These are phyloP conservation scores for Vitis vinifera DNA, from an alignment of 164 flowering plant species.

Conservation along the genomic window ASM3070453v1 NC_081814.1:2706501-2707000, in stretches of 20 bases:
- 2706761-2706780: constrained; percentile 1
- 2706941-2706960: too few species aligned
- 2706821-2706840: not conserved
- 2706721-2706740: not conserved
- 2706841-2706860: constrained; percentile 2
- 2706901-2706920: not conserved
- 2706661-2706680: too few species aligned
- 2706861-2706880: not conserved
- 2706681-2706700: too few species aligned
- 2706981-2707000: too few species aligned
- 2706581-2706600: too few species aligned
- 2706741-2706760: too few species aligned
- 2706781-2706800: constrained; percentile 14
- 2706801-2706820: too few species aligned
- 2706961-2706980: too few species aligned
- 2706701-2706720: too few species aligned
- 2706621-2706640: too few species aligned
- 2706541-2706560: not conserved
- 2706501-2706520: constrained; percentile 58
- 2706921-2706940: constrained; percentile 3
- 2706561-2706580: not conserved
- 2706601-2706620: too few species aligned
- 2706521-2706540: not conserved
- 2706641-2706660: too few species aligned
- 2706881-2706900: not conserved